Evolutionary conservation across 2,329 filamentous ascomycete genomes (phyloP).

Genomic region (Akanthomyces uredinophilus): DNA sequence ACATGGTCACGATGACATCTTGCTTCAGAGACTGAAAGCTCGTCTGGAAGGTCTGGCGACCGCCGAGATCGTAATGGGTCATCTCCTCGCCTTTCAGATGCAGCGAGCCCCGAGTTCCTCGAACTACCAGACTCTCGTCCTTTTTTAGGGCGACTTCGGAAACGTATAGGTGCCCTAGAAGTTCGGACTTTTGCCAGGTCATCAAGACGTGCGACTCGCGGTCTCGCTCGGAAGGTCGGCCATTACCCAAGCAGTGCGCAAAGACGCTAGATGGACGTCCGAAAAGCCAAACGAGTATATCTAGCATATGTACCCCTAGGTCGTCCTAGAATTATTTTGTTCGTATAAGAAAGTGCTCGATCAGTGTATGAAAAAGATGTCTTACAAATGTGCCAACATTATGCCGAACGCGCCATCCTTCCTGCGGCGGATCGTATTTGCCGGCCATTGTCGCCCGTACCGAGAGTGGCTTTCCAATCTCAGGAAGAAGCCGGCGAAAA

Average conservation of each 20-base stretch:
- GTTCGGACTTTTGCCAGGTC: neutral
- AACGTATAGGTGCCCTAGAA: neutral
- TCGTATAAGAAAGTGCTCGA: neutral
- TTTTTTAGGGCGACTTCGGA: conserved; percentile 3
- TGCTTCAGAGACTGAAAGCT: conserved; percentile 2
- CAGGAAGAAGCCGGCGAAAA: neutral
- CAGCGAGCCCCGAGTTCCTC: neutral
- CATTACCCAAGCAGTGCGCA: neutral
- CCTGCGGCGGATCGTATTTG: conserved; percentile 1
- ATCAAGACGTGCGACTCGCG: conserved; percentile 3
- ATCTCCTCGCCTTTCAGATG: neutral
- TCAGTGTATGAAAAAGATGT: neutral
- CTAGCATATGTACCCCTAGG: conserved; percentile 8
- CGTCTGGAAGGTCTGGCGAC: neutral
- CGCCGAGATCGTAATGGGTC: neutral
- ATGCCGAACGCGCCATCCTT: conserved; percentile 4
- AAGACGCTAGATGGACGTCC: neutral
- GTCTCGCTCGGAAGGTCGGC: neutral
- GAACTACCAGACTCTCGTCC: neutral
- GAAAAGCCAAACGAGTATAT: conserved; percentile 8
- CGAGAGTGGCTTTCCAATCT: neutral
- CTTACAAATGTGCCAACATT: conserved; percentile 10
- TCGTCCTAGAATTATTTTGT: neutral
- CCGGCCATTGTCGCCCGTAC: neutral
- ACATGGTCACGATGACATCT: neutral